phyloP scores from a whole-genome alignment of 768 basidiomycete genomes.

The Xerocomellus dryophilus region DNA sequence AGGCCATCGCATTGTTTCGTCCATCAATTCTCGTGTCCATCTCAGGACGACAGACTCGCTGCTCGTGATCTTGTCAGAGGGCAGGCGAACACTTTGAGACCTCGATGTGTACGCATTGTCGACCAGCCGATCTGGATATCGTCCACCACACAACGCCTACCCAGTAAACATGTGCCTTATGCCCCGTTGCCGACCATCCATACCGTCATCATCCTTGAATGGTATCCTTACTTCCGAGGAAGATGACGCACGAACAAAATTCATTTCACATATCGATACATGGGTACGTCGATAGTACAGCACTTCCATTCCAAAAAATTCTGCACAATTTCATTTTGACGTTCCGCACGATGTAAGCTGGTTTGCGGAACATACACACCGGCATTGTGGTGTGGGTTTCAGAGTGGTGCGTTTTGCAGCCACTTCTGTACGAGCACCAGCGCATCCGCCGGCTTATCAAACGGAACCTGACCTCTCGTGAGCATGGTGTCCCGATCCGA shows the following conservation, averaged over 20 bases:
- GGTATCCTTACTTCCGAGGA: not conserved
- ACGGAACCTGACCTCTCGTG: constrained; percentile 41
- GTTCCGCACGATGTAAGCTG: not conserved
- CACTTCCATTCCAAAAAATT: not conserved
- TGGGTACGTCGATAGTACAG: not conserved
- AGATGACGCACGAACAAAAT: not conserved
- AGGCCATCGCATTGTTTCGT: not conserved
- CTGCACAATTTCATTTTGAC: not conserved
- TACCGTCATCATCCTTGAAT: not conserved
- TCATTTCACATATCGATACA: constrained; percentile 1
- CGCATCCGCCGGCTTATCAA: constrained; percentile 54
- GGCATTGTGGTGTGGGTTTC: not conserved
- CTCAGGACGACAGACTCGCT: not conserved
- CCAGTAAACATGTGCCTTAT: not conserved
- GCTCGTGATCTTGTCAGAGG: not conserved
- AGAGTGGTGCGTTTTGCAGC: constrained; percentile 30
- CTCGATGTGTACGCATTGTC: constrained; percentile 10
- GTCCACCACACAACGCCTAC: not conserved
- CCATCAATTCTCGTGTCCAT: not conserved
- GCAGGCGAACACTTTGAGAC: not conserved
- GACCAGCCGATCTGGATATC: not conserved
- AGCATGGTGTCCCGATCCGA: not conserved
- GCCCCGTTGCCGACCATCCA: not conserved
- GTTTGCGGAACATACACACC: not conserved
- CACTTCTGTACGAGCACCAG: constrained; percentile 47